Base-by-base conservation (phyloP, 805 yeast genomes). In the Pichia occidentalis region DNA sequence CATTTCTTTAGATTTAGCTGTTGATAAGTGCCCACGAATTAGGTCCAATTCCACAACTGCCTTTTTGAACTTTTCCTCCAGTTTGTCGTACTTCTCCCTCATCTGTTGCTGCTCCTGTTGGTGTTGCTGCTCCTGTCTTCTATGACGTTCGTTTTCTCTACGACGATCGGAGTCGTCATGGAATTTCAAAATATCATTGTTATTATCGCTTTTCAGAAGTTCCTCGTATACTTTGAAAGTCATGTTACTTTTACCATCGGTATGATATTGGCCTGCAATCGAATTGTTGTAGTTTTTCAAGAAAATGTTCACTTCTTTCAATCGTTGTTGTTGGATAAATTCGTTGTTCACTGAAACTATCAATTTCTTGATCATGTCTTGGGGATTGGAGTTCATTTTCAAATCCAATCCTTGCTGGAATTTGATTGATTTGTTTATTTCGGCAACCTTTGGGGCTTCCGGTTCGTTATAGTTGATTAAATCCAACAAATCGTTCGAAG, bases 261-360 rank as follows among this genome's bases (percentile, higher is more conserved):
- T 28, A 16, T 8, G 23, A 8, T 20, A 24, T 31, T 22, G 20
- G 5, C 42, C 42, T 1, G 43, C 42, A 4, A 45, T 32, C 7
- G 39, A 43, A 19, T 47, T 44, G 10, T 60, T 69, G 48, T 77
- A 83, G 42, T 67, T 69, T 29, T 60, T 58, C 42, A 82, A 54
- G 47, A 79, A 81, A 18, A 59, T 62, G 24, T 74, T 76, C 29
- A 83, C 61, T 9, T 80, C 68, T 31, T 63, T 61, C 37, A 81
- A 54, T 40, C 76, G 68, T 45, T 72, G 64, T 46, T 69, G 76
- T 48, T 81, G 82, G 36, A 76, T 65, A 47, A 72, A 77, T 39
- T 77, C 76, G 45, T 71, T 65, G 36, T 76, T 68, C 14, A 83
- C 59, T 37, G 76, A 75, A 21, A 71, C 61, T 2, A 78, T 67